Conservation (phyloP, 2,329 filamentous ascomycete genomes). For the Fusarium zealandicum region DNA sequence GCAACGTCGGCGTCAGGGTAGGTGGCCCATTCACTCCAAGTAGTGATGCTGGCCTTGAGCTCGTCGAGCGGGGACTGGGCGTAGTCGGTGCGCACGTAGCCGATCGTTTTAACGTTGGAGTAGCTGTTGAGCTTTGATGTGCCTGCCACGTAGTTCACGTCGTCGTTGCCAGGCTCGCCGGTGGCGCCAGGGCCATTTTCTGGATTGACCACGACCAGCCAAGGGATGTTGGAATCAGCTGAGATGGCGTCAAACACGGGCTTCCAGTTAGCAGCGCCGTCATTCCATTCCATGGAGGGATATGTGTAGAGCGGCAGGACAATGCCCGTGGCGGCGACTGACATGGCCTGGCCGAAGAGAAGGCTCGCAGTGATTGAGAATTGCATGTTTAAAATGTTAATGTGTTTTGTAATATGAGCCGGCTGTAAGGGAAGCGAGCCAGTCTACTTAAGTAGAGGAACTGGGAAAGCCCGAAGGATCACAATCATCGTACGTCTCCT, state of each 20-base stretch:
- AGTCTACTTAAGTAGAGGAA: too few species aligned
- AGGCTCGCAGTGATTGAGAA: neutral
- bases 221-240: slow-evolving; percentile 14
- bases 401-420: too few species aligned
- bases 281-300: slow-evolving; percentile 25
- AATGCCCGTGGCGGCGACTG: slow-evolving; percentile 22
- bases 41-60: slow-evolving; percentile 33
- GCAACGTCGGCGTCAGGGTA: slow-evolving; percentile 22
- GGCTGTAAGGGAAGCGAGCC: too few species aligned
- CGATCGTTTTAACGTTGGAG: slow-evolving; percentile 33
- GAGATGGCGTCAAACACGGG: slow-evolving; percentile 25
- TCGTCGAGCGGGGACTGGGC: slow-evolving; percentile 20
- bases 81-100: slow-evolving; percentile 38
- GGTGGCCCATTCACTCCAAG: slow-evolving; percentile 25
- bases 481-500: too few species aligned
- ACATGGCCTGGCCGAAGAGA: neutral
- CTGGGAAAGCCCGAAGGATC: too few species aligned
- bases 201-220: slow-evolving; percentile 33
- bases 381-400: neutral
- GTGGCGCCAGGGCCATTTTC: slow-evolving; percentile 32
- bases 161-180: slow-evolving; percentile 29
- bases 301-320: slow-evolving; percentile 37
- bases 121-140: slow-evolving; percentile 32
- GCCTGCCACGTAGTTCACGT: slow-evolving; percentile 34
- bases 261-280: slow-evolving; percentile 35